These are phyloP conservation scores for Gymnopilus junonius DNA, from an alignment of 768 basidiomycete genomes.

Conservation along the genomic window DNA sequence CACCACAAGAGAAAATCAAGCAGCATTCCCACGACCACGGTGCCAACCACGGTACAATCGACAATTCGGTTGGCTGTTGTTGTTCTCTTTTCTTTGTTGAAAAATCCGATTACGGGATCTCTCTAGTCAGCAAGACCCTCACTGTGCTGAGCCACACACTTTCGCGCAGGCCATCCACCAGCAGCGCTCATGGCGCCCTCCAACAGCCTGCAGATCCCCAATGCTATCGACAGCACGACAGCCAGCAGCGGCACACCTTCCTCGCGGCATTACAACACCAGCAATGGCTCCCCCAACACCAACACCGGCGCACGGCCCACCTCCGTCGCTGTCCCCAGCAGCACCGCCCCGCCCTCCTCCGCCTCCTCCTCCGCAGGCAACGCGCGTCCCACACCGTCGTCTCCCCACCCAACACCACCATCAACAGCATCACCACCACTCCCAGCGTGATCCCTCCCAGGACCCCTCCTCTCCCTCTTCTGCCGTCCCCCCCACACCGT, in stretches of 20 bases:
- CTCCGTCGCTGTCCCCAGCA: background rate
- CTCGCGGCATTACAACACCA: conserved; percentile 14
- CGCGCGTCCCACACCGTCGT: conserved; percentile 77
- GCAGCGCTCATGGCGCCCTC: conserved; percentile 11
- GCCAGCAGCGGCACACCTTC: conserved; percentile 12
- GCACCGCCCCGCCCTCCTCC: conserved; percentile 14
- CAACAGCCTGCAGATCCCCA: conserved; percentile 26
- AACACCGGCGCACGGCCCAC: background rate
- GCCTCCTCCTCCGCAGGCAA: conserved; percentile 44
- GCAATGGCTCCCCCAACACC: background rate
- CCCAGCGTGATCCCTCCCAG: conserved; percentile 22
- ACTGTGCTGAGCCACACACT: background rate
- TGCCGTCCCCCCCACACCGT: conserved; percentile 17
- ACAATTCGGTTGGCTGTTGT: no score
- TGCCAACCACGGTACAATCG: no score
- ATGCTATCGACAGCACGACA: conserved; percentile 16
- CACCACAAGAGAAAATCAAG: no score
- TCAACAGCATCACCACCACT: conserved; percentile 32
- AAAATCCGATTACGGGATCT: no score
- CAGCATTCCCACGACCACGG: no score
- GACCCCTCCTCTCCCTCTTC: background rate
- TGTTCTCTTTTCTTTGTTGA: no score
- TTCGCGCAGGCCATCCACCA: background rate
- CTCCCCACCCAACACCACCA: conserved; percentile 40
- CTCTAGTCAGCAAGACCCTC: no score